Evolutionary conservation across 148 eudicot species (phyloP).

Genomic region (Amaranthus palmeri): DNA sequence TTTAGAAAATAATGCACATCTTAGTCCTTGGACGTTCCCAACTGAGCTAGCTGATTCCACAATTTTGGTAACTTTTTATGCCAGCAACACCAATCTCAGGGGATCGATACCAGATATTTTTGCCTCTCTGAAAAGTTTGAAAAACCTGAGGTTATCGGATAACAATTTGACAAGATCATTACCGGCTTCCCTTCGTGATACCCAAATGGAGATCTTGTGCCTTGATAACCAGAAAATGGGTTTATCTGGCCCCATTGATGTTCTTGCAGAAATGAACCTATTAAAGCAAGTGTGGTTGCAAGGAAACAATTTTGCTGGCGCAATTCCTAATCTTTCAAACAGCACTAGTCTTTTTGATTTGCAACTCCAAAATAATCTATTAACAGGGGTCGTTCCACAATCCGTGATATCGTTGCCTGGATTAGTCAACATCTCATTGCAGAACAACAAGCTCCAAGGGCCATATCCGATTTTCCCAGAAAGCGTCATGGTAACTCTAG

Average conservation of each 20-base stretch:
- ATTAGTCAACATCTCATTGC: slow-evolving; percentile 36
- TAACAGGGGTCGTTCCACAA: slow-evolving; percentile 26
- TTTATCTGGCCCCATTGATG: not conserved
- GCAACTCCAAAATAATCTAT: not conserved
- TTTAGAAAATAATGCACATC: slow-evolving; percentile 30
- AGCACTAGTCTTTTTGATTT: not conserved
- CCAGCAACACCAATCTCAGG: slow-evolving; percentile 31
- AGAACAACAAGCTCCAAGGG: slow-evolving; percentile 47
- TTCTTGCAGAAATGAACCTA: not conserved
- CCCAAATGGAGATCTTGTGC: not conserved
- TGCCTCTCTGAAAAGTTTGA: slow-evolving; percentile 32
- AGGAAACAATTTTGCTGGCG: not conserved
- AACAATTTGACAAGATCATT: slow-evolving; percentile 46
- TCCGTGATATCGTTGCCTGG: slow-evolving; percentile 36
- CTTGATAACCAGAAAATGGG: not conserved
- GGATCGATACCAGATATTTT: slow-evolving; percentile 61
- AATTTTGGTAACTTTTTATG: slow-evolving; percentile 29
- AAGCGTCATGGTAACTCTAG: not conserved
- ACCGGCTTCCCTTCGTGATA: slow-evolving; percentile 24
- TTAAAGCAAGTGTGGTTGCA: slow-evolving; percentile 2
- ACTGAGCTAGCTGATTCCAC: slow-evolving; percentile 29
- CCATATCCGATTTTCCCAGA: not conserved
- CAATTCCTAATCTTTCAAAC: slow-evolving; percentile 4
- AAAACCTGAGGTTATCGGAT: slow-evolving; percentile 40
- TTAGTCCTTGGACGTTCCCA: slow-evolving; percentile 49